phyloP scores from a whole-genome alignment of 306 rosid species.

The Casuarina equisetifolia region DNA sequence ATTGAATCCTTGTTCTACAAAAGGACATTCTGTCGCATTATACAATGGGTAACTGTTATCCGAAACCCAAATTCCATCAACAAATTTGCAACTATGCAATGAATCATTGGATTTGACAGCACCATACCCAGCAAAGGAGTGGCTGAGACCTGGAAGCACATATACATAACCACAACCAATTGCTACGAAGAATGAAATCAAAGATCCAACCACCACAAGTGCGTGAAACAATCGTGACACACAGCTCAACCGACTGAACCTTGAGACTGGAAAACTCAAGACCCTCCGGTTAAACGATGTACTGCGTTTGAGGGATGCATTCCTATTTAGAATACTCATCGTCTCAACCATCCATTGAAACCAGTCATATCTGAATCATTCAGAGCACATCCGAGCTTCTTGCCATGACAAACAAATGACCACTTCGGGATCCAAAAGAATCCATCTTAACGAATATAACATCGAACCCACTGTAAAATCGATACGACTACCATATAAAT shows the following conservation, averaged over 20 bases:
- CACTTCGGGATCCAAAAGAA: constrained; percentile 16
- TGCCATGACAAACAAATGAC: constrained; percentile 7
- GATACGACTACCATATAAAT: constrained; percentile 21
- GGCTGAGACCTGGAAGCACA: constrained; percentile 59
- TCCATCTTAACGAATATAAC: background rate
- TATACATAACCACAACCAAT: constrained; percentile 57
- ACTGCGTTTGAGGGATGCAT: constrained; percentile 27
- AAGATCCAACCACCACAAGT: constrained; percentile 49
- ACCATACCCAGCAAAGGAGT: constrained; percentile 37
- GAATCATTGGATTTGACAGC: constrained; percentile 31
- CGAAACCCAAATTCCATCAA: constrained; percentile 65
- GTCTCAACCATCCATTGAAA: constrained; percentile 35
- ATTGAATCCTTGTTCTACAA: constrained; percentile 74
- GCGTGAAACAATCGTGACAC: constrained; percentile 50
- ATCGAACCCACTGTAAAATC: constrained; percentile 32
- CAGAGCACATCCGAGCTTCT: constrained; percentile 1
- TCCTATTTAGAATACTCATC: constrained; percentile 51
- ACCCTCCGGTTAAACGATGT: constrained; percentile 37
- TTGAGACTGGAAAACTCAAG: constrained; percentile 45
- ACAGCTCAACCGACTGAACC: constrained; percentile 42
- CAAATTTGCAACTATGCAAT: constrained; percentile 47
- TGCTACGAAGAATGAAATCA: constrained; percentile 59
- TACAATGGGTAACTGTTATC: constrained; percentile 56
- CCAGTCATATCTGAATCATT: background rate
- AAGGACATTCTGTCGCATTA: constrained; percentile 81